Base-by-base conservation (phyloP, 148 eudicot genomes). In the Rhododendron simsii region DNA sequence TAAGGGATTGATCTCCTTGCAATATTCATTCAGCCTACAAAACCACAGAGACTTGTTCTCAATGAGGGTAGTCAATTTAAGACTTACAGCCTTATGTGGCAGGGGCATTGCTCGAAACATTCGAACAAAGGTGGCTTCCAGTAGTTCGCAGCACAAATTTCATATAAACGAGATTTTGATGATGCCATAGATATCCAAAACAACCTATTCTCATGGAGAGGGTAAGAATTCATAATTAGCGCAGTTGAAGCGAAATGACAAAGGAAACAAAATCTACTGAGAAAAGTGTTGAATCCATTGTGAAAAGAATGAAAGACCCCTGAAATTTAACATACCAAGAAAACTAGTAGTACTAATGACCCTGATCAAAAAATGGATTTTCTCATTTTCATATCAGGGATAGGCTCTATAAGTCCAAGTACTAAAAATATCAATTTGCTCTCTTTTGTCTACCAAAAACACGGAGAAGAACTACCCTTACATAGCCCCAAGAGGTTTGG, bases 41-140 rank as follows among this genome's bases (percentile, higher is more conserved):
- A 67, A 67, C 33, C 15, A 67, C 30, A 67, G 12, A 67, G 35
- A 67, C 35, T 67, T 67, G 74, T 26, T 26, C 28, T 28, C 74
- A 67, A 67, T 35, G 35, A 67, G 74, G 74, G 35, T 67, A 67
- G 74, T 69, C 4, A 15, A 11, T 3, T 5, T 14, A 15, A 15
- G 41, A 83, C 85, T 83, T 35, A 69, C 85, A 69, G 12, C 53
- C 20, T 83, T 23, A 2, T 69, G 26, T 69, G 78, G 44, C 8
- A 2, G 10, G 55, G 85, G 15, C 78, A 78, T 67, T 83, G 35
- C 59, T 83, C 85, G 47, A 11, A 83, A 45, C 85, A 67, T 45
- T 67, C 85, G 30, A 67, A 83, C 1, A 15, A 9, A 26, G 61
- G 78, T 47, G 33, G 78, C 18, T 69, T 21, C 85, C 85, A 69